These are phyloP conservation scores for Periconia digitata DNA, from an alignment of 2,329 filamentous ascomycete genomes.

Conservation along the genomic window DNA sequence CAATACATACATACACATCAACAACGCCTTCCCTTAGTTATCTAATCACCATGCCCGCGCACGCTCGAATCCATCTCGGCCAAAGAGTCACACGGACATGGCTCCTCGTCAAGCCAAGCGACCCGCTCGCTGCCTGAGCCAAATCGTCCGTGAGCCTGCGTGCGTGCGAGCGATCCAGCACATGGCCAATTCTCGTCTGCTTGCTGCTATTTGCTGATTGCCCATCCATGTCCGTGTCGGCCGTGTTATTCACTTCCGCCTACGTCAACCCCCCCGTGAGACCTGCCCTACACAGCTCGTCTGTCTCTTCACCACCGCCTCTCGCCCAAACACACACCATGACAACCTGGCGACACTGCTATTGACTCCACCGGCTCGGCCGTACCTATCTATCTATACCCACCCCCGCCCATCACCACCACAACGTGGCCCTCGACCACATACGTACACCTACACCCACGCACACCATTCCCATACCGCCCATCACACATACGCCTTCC, in stretches of 20 bases:
- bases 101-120: conserved; percentile 24
- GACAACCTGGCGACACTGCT: no score
- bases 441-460: no score
- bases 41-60: background rate
- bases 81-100: conserved; percentile 20
- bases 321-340: conserved; percentile 36
- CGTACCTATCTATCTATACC: no score
- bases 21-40: background rate
- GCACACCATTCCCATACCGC: no score
- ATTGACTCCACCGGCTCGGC: conserved; percentile 19
- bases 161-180: background rate
- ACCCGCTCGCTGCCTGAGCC: conserved; percentile 27
- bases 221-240: conserved; percentile 10
- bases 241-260: conserved; percentile 26
- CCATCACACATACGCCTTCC: no score
- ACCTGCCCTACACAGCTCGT: conserved; percentile 13
- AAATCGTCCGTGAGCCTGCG: conserved; percentile 13
- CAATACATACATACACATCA: no score
- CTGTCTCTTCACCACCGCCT: conserved; percentile 12
- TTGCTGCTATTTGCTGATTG: background rate
- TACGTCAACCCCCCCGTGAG: conserved; percentile 10
- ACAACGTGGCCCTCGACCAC: no score
- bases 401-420: background rate
- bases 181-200: background rate
- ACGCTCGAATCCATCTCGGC: background rate